Evolutionary conservation across 2,329 filamentous ascomycete species (phyloP), one percentile per base, ranked within the genome.

Genomic region (Monosporascus sp.): DNA sequence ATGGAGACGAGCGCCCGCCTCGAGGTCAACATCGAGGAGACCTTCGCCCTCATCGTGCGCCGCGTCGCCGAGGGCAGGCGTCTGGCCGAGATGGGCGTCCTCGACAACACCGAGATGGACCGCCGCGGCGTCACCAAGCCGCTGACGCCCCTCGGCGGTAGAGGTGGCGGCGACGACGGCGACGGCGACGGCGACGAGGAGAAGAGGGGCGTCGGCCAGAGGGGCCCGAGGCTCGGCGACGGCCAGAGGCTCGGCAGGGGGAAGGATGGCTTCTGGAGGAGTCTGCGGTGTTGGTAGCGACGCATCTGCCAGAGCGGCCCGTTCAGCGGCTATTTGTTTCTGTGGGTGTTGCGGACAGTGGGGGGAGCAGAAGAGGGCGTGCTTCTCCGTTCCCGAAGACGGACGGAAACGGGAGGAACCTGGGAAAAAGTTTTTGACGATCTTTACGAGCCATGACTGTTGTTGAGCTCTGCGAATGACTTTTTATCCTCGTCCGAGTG

Each of bases 21-120:
- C 63, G 88, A 91, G 76, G 89, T 94, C 59, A 94, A 94, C 68
- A 90, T 94, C 57, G 89, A 94, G 70, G 89, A 94, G 79, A 93
- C 89, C 0, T 94, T 94, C 77, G 88, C 87, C 37, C 77, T 86
- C 40, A 81, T 86, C 55, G 79, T 86, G 44, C 75, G 82, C 26
- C 75, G 83, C 50, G 84, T 87, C 49, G 76, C 81, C 47, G 82
- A 86, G 73, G 74, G 74, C n/a, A 69, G 81, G 20, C 69, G 73
- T 16, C 68, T 78, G 45, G 79, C 79, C 4, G 77, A 77, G 60
- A 70, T 72, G 65, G 79, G 76, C 55, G 67, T 71, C 19, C 60
- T 72, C n/a, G 74, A 74, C 53, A 70, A 70, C 52, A 68, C 70
- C 52, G 71, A 69, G 49, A 70, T 74, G 65, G 77, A 78, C 59